phyloP scores from a whole-genome alignment of 768 basidiomycete species.

The Amanita exitialis region DNA sequence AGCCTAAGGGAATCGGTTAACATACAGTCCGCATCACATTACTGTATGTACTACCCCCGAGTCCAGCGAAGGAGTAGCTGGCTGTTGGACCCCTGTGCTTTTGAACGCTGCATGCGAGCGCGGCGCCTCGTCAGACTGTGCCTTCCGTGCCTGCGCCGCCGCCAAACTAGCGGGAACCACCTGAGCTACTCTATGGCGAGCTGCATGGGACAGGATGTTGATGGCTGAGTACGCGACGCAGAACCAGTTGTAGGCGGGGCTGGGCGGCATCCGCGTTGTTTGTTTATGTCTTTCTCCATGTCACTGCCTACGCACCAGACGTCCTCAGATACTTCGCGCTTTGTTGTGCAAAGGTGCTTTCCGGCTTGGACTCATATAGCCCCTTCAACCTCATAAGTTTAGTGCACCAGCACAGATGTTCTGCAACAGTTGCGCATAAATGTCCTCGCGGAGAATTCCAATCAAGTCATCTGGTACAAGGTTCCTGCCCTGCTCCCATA shows the following conservation, averaged over 20 bases:
- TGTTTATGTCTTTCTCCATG: not conserved
- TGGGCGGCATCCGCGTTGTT: constrained; percentile 45
- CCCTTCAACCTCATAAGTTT: not conserved
- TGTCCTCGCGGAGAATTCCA: constrained; percentile 45
- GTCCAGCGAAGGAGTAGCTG: not conserved
- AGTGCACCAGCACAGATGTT: constrained; percentile 55
- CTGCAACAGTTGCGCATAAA: constrained; percentile 60
- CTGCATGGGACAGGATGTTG: constrained; percentile 56
- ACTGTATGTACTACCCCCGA: not conserved
- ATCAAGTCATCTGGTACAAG: constrained; percentile 66
- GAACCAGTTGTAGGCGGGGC: constrained; percentile 62
- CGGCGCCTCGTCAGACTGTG: not conserved
- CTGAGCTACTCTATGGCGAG: constrained; percentile 43
- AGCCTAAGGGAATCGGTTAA: constrained; percentile 3
- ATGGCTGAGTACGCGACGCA: constrained; percentile 52
- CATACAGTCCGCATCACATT: not conserved
- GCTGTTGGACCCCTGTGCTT: no score
- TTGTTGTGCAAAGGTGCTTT: constrained; percentile 23
- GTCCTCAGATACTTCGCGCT: constrained; percentile 11
- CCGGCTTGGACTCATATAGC: not conserved
- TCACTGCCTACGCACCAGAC: not conserved
- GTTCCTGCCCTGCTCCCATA: constrained; percentile 22
- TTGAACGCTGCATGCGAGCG: no score
- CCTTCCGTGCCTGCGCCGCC: constrained; percentile 5
- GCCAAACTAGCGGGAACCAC: constrained; percentile 15